Evolutionary conservation across 2,329 filamentous ascomycete species (phyloP), one percentile per base, ranked within the genome.

Genomic region (Aulographum hederae): DNA sequence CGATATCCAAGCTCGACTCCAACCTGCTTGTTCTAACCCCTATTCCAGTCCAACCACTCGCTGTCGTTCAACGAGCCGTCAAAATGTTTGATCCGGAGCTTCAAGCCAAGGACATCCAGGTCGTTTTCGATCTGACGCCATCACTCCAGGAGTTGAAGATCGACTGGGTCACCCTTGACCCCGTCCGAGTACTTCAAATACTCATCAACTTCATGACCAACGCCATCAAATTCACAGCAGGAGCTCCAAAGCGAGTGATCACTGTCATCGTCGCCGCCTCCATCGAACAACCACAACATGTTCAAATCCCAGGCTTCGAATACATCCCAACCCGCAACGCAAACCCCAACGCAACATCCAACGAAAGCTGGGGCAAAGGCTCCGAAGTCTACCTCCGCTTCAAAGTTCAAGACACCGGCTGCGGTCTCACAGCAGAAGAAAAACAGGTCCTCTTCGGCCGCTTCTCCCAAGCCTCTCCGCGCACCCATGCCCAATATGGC

Each of bases 201-300:
- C 45, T 56, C 0, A 43, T 53, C 18, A 53, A 53, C 18, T 44
- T 61, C 2, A 46, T 60, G n/a, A 60, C 57, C 6, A 60, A 60
- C 30, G 51, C 54, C 0, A 57, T 61, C 44, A 61, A 61, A 33
- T 61, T 61, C 38, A 58, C 58, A 1, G 52, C 56, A 25, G 41
- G 49, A 15, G 46, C 47, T 2, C 31, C 44, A 2, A 38, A 39
- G 3, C 51, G 53, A 1, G 41, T 40, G 10, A 54, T 62, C 31
- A 48, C 44, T 1, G 48, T 62, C 6, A 48, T 43, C 11, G 46
- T 53, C 5, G 52, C 54, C 10, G 56, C 52, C 8, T 47, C 42
- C n/a, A 2, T 39, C 4, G 15, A 23, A 5, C 34, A 26, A 8
- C 34, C 34, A 5, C 14, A 15, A 11, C 28, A 10, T 6, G 18